Evolutionary conservation across 345 rosid species (phyloP).

Genomic region (Streptanthus diversifolius): DNA sequence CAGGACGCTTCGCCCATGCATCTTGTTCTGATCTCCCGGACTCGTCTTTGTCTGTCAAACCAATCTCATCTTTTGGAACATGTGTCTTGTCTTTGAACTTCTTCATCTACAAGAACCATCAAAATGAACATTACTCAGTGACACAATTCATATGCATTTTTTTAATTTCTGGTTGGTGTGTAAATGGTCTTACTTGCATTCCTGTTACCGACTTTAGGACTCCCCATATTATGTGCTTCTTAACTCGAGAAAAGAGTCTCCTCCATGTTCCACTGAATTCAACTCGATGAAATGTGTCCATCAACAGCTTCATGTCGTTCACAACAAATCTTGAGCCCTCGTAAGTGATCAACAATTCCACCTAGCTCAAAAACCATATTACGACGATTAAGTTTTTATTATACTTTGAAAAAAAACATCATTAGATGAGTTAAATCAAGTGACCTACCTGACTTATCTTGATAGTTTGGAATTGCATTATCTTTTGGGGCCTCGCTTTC

Average conservation of each 20-base stretch:
- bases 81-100: conserved; percentile 88
- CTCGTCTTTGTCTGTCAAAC: conserved; percentile 67
- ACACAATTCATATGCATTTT: neutral
- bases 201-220: conserved; percentile 95
- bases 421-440: neutral
- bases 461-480: conserved; percentile 84
- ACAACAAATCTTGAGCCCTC: conserved; percentile 94
- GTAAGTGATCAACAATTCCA: conserved; percentile 76
- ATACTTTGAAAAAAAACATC: neutral
- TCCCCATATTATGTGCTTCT: conserved; percentile 97
- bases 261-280: conserved; percentile 97
- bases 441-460: conserved; percentile 88
- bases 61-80: conserved; percentile 55
- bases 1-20: conserved; percentile 65
- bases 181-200: conserved; percentile 67
- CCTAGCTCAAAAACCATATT: conserved; percentile 42
- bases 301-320: conserved; percentile 84
- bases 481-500: conserved; percentile 81
- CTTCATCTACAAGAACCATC: conserved; percentile 57
- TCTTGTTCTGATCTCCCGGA: conserved; percentile 57
- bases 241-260: conserved; percentile 89
- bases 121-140: neutral
- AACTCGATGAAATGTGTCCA: conserved; percentile 87
- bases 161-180: neutral
- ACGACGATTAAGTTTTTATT: neutral